phyloP scores from a whole-genome alignment of 768 basidiomycete species.

The Trametes coccinea region DNA sequence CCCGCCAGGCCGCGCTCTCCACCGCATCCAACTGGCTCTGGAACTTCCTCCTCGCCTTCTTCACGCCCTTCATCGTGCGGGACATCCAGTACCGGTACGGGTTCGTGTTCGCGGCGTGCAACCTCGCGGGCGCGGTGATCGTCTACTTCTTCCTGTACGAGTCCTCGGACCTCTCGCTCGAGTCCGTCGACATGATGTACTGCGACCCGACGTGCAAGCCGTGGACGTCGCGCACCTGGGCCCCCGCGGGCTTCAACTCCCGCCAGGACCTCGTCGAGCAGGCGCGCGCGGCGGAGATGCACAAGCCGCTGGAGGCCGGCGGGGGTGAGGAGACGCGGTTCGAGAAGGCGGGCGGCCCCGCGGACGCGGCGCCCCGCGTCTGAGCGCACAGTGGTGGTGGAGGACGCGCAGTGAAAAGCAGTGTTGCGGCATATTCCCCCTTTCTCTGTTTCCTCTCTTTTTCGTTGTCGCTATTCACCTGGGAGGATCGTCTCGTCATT shows the following conservation, averaged over 20 bases:
- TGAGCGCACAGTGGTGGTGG: no score
- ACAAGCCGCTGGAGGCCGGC: slow-evolving; percentile 34
- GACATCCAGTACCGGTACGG: slow-evolving; percentile 64
- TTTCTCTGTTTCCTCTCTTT: no score
- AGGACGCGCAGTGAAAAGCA: no score
- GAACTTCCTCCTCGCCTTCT: slow-evolving; percentile 75
- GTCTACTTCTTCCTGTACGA: slow-evolving; percentile 80
- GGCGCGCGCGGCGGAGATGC: slow-evolving; percentile 41
- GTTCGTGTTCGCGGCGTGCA: slow-evolving; percentile 71
- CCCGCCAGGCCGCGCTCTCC: slow-evolving; percentile 68
- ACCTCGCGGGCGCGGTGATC: slow-evolving; percentile 56
- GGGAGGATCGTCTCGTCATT: no score
- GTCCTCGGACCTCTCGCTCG: slow-evolving; percentile 63
- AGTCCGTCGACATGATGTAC: slow-evolving; percentile 69
- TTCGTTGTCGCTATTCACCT: no score
- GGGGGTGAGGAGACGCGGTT: slow-evolving; percentile 28
- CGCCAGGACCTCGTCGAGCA: slow-evolving; percentile 48
- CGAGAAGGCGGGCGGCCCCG: slow-evolving; percentile 27
- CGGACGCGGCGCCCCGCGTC: background rate
- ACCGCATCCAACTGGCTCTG: slow-evolving; percentile 67
- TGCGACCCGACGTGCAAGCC: slow-evolving; percentile 62
- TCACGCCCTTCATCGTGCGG: slow-evolving; percentile 69
- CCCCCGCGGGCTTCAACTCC: slow-evolving; percentile 52
- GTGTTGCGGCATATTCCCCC: no score
- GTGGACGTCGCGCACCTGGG: slow-evolving; percentile 65